A percentile compares a stretch with the other conserved stretches of the same genome.
phyloP scores from a whole-genome alignment of 2,329 filamentous ascomycete species.

The Bipolaris gigantea region DNA sequence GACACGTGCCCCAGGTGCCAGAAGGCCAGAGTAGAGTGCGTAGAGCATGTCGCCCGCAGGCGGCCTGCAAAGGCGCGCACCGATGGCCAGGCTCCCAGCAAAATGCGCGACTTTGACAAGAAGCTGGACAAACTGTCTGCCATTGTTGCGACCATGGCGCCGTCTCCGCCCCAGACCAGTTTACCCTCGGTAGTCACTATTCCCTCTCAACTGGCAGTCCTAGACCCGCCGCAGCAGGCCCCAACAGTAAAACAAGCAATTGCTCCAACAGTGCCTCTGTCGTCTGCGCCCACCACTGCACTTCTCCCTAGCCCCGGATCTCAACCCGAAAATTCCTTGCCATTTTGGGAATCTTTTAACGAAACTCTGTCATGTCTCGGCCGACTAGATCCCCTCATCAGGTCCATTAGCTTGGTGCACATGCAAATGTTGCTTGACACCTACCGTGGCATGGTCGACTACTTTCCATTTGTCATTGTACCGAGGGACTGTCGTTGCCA shows the following conservation, averaged over 20 bases:
- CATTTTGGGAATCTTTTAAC: slow-evolving; percentile 42
- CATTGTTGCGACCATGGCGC: slow-evolving; percentile 35
- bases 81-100: slow-evolving; percentile 31
- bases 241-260: slow-evolving; percentile 16
- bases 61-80: slow-evolving; percentile 39
- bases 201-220: slow-evolving; percentile 21
- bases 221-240: slow-evolving; percentile 27
- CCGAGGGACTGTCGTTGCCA: slow-evolving; percentile 33
- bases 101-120: slow-evolving; percentile 39
- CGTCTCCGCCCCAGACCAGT: slow-evolving; percentile 25
- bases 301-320: slow-evolving; percentile 30
- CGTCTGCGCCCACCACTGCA: slow-evolving; percentile 19
- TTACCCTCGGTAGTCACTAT: slow-evolving; percentile 29
- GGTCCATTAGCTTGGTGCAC: slow-evolving; percentile 39
- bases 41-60: slow-evolving; percentile 43
- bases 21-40: slow-evolving; percentile 42
- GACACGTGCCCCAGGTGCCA: slow-evolving; percentile 43
- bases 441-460: slow-evolving; percentile 39
- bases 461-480: slow-evolving; percentile 40
- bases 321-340: slow-evolving; percentile 28
- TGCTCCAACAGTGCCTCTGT: slow-evolving; percentile 19
- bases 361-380: slow-evolving; percentile 36
- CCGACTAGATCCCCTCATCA: slow-evolving; percentile 38
- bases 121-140: slow-evolving; percentile 41
- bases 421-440: slow-evolving; percentile 40